phyloP scores from a whole-genome alignment of 2,329 filamentous ascomycete genomes.

The Tolypocladium amazonense region DNA sequence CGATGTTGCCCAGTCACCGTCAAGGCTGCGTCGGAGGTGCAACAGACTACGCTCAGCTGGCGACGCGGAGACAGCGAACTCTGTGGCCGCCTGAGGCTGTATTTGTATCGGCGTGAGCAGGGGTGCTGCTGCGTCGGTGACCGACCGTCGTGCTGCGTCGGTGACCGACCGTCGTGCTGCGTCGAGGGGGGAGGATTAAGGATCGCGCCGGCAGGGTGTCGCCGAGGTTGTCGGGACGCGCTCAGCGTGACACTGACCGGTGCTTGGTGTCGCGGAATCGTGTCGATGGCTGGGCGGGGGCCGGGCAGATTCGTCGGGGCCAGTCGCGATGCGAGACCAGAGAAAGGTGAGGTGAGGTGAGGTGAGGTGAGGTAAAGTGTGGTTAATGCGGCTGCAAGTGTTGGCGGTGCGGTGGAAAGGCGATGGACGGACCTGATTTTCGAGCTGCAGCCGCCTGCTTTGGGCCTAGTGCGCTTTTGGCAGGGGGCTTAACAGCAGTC shows the following conservation, averaged over 20 bases:
- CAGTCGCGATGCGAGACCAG: slow-evolving; percentile 7
- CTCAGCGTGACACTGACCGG: neutral
- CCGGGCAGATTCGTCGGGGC: slow-evolving; percentile 6
- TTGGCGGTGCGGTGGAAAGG: slow-evolving; percentile 16
- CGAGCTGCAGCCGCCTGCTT: slow-evolving; percentile 18
- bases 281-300: slow-evolving; percentile 4
- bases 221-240: neutral
- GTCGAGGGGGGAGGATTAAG: neutral
- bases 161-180: neutral
- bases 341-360: slow-evolving; percentile 1
- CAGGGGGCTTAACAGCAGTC: neutral
- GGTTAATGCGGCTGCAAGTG: slow-evolving; percentile 15
- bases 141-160: neutral
- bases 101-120: neutral
- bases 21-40: neutral
- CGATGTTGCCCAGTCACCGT: slow-evolving; percentile 13
- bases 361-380: slow-evolving; percentile 5
- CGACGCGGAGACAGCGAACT: neutral
- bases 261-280: slow-evolving; percentile 2
- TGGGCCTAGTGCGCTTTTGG: slow-evolving; percentile 19
- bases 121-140: neutral
- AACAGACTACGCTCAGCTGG: neutral
- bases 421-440: slow-evolving; percentile 14
- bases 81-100: neutral
- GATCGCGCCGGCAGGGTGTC: neutral